Evolutionary conservation across 139 green algal species (phyloP).

Genomic region (Medakamo hakoo): DNA sequence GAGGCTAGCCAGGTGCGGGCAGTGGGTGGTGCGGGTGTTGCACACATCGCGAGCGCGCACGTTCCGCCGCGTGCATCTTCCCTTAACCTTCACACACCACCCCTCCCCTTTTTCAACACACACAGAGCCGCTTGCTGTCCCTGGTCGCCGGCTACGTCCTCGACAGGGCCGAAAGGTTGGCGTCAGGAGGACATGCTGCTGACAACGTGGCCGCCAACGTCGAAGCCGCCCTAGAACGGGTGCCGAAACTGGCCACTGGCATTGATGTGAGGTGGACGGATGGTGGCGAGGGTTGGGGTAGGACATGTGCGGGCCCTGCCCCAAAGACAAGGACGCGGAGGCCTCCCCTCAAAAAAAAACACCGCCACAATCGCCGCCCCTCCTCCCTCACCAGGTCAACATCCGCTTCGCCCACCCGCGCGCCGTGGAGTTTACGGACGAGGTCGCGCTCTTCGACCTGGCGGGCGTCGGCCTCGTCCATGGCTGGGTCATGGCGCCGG

Average conservation of each 20-base stretch:
- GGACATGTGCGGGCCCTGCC: too few species aligned
- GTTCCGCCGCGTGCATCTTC: too few species aligned
- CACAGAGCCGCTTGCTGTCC: conserved; percentile 40
- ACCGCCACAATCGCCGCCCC: too few species aligned
- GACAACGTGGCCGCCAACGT: conserved; percentile 41
- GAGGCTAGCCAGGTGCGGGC: conserved; percentile 24
- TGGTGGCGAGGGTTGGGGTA: too few species aligned
- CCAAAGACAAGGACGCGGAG: too few species aligned
- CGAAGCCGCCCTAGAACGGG: conserved; percentile 39
- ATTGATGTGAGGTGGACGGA: too few species aligned
- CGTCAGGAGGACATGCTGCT: too few species aligned
- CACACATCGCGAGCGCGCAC: too few species aligned
- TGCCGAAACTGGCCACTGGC: conserved; percentile 69
- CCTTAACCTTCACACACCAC: neutral
- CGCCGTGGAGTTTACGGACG: conserved; percentile 49
- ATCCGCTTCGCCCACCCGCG: conserved; percentile 41
- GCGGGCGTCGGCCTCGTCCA: conserved; percentile 81
- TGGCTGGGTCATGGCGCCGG: conserved; percentile 79
- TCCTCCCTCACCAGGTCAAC: too few species aligned
- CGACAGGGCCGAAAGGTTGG: conserved; percentile 38
- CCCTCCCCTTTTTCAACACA: neutral
- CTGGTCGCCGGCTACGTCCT: conserved; percentile 59
- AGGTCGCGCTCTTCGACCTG: conserved; percentile 88
- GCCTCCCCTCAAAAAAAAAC: too few species aligned
- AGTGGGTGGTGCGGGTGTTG: neutral